These are phyloP conservation scores for Sporodiniella umbellata DNA, from an alignment of 371 early-diverging fungal species.

Conservation along the genomic window DNA sequence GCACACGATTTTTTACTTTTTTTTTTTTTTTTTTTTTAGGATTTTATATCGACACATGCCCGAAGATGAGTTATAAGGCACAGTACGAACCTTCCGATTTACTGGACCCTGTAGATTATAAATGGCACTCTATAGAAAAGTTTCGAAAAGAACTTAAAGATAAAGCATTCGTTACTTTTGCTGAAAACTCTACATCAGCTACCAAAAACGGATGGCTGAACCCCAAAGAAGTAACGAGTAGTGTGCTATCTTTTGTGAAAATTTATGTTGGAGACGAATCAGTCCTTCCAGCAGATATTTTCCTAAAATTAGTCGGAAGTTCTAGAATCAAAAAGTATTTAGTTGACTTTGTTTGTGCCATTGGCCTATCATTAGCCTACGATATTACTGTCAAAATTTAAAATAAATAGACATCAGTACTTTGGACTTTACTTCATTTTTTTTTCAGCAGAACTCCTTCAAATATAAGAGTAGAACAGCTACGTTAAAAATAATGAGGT, in stretches of 20 bases:
- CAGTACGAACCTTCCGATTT: constrained; percentile 82
- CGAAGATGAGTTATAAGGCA: constrained; percentile 93
- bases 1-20: no score
- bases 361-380: constrained; percentile 15
- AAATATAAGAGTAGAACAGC: no score
- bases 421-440: no score
- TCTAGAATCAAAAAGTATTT: constrained; percentile 2
- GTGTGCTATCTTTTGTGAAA: neutral
- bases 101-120: constrained; percentile 57
- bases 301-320: neutral
- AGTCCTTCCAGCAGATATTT: neutral
- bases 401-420: no score
- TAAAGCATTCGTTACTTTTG: constrained; percentile 14
- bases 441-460: no score
- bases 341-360: constrained; percentile 17
- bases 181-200: neutral
- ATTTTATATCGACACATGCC: constrained; percentile 59
- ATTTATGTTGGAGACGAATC: neutral
- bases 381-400: constrained; percentile 9
- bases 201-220: constrained; percentile 9
- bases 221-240: neutral
- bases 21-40: no score
- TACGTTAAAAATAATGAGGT: no score
- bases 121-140: constrained; percentile 33
- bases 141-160: constrained; percentile 12